Base-by-base conservation (phyloP, 371 early-diverging fungal genomes). In the Choanephora cucurbitarum region DNA sequence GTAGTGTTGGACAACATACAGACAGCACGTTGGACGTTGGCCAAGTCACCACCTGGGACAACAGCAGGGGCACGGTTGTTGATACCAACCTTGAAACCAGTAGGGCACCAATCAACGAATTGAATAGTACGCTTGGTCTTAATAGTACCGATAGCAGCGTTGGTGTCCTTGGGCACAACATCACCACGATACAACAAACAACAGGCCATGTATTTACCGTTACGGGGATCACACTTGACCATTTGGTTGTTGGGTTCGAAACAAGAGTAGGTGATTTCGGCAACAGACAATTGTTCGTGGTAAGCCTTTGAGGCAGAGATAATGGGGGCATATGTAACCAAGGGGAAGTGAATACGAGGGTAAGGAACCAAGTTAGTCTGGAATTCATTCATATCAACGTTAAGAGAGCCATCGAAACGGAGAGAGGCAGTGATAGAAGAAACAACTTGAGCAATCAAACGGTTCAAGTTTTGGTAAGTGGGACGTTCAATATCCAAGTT, bases 381-480 rank as follows among this genome's bases (percentile, higher is more conserved):
- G 86, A 96, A 94, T 82, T 96, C 95, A 49, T 87, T 93, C 73
- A 96, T 69, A 72, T 96, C 96, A 41, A 95, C 95, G 75, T 96
- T 96, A 60, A 96, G 79, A 23, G 90, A 87, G 47, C 96, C 96
- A 49, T 92, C 90, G 80, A 99, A 99, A 72, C 99, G 91, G 54
- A 99, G 89, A 48, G 98, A 95, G 24, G 98, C 96, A 41, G 98
- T 99, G 83, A 99, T 96, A 57, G 97, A 97, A 44, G 97, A 97
- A 49, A 98, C 97, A 44, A 98, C 97, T 80, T 98, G 99, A 52
- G 99, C 96, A 74, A 99, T 96, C 61, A 98, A 80, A 62, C 96
- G 84, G 87, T 99, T 99, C 51, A 99, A 82, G 80, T 98, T 94
- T 70, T 86, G 83, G 87, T 96, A 97, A 49, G 91, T 89, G 55